Evolutionary conservation across 768 basidiomycete genomes (phyloP).

Genomic region (Naganishia randhawae): DNA sequence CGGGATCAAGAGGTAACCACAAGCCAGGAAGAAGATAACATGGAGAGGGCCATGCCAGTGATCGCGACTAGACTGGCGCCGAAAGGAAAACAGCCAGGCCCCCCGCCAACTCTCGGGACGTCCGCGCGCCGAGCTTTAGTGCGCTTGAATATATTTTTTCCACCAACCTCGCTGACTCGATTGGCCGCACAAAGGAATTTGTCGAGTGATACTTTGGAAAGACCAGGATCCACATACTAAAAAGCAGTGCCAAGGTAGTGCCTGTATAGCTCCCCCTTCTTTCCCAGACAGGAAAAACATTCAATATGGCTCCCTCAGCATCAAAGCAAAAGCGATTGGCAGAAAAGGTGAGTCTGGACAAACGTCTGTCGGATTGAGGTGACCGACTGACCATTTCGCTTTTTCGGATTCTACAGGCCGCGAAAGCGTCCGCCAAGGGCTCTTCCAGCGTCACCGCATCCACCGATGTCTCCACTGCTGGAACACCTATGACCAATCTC

Average conservation of each 20-base stretch:
- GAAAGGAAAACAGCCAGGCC: not conserved
- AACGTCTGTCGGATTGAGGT: not conserved
- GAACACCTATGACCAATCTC: conserved; percentile 77
- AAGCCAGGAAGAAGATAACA: not conserved
- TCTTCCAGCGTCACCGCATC: conserved; percentile 55
- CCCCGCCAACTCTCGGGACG: too few relatives aligned
- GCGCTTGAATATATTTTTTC: conserved; percentile 6
- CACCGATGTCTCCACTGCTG: conserved; percentile 60
- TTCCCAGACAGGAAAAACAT: not conserved
- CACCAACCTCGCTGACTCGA: conserved; percentile 7
- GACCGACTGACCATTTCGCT: not conserved
- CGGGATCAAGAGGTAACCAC: not conserved
- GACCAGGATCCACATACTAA: not conserved
- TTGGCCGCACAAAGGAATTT: not conserved
- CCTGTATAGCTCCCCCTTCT: not conserved
- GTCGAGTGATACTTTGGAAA: not conserved
- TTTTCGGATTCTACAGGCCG: conserved; percentile 58
- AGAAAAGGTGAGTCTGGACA: conserved; percentile 64
- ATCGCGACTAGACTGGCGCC: conserved; percentile 5
- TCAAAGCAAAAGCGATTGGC: conserved; percentile 80
- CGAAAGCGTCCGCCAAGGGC: conserved; percentile 58
- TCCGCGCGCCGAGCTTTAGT: too few relatives aligned
- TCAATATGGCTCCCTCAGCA: conserved; percentile 51
- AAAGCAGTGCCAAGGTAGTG: conserved; percentile 6
- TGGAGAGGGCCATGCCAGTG: not conserved